Conservation (phyloP, 371 early-diverging fungal genomes). For the Lichtheimia corymbifera region DNA sequence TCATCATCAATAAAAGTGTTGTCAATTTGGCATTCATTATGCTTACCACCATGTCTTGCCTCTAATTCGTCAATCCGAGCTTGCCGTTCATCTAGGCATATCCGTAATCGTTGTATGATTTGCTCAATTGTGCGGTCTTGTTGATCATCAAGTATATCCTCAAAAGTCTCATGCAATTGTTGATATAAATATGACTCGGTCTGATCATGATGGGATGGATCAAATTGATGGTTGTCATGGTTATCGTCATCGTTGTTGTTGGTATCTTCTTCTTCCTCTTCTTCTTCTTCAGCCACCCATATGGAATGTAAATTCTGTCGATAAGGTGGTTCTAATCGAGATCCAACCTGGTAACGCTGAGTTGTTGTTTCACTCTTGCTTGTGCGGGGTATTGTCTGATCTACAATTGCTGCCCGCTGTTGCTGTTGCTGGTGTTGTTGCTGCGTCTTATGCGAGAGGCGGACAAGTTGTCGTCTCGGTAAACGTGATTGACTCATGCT, state of each 20-base stretch:
- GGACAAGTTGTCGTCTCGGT: conserved; percentile 1
- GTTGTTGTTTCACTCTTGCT: conserved; percentile 9
- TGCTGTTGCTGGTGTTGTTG: neutral
- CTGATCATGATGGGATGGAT: neutral
- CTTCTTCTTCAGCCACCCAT: neutral
- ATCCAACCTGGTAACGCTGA: neutral
- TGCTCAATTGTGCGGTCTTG: neutral
- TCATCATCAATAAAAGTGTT: neutral
- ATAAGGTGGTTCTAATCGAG: neutral
- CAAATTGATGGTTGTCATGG: neutral
- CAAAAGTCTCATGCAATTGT: conserved; percentile 1
- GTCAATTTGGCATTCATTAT: neutral
- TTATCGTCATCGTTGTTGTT: neutral
- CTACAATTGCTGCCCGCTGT: neutral
- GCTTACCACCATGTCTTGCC: neutral
- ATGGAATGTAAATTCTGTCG: conserved; percentile 7
- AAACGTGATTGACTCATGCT: conserved; percentile 1
- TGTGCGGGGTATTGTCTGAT: neutral
- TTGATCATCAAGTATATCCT: conserved; percentile 1
- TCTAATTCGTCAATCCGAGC: conserved; percentile 7
- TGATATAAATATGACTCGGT: neutral
- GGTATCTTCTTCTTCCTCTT: neutral
- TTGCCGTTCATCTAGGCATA: conserved; percentile 3
- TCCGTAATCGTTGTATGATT: conserved; percentile 1
- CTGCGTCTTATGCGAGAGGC: neutral